Percentiles rank a stretch among this genome's conserved stretches.
Evolutionary conservation across 257 asterid species (phyloP).

Genomic region (Penstemon eatonii): DNA sequence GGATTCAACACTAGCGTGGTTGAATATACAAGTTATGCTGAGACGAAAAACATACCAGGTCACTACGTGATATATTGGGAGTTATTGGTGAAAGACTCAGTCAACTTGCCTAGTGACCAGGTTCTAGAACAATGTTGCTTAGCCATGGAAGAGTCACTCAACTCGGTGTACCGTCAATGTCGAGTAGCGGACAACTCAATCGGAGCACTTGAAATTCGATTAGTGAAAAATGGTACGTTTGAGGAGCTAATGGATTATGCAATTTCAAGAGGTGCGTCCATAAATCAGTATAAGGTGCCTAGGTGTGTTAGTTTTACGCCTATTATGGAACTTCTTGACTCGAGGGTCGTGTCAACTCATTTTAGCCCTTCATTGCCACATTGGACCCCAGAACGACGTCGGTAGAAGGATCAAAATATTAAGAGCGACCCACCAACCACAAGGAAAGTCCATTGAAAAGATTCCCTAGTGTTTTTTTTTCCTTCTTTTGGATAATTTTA

Average conservation of each 20-base stretch:
- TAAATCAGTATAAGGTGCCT: constrained; percentile 44
- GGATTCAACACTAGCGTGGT: constrained; percentile 23
- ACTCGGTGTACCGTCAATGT: constrained; percentile 23
- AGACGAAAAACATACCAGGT: constrained; percentile 33
- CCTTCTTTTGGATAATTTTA: background rate
- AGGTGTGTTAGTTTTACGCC: constrained; percentile 28
- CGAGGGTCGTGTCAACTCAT: constrained; percentile 31
- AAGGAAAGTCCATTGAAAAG: constrained; percentile 36
- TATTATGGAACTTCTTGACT: constrained; percentile 30
- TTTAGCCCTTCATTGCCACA: constrained; percentile 32
- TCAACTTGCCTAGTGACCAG: constrained; percentile 7
- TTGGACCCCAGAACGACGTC: constrained; percentile 37
- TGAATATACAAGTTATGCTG: constrained; percentile 44
- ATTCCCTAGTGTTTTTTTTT: constrained; percentile 29
- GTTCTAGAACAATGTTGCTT: constrained; percentile 37
- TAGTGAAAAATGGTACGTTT: constrained; percentile 40
- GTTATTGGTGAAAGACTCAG: constrained; percentile 13
- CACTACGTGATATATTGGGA: constrained; percentile 44
- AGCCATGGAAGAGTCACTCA: constrained; percentile 39
- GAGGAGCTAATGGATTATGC: constrained; percentile 41
- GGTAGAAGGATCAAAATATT: constrained; percentile 19
- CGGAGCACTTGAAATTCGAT: constrained; percentile 42
- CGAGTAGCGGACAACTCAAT: constrained; percentile 31
- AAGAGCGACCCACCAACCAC: constrained; percentile 20
- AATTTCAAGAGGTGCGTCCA: constrained; percentile 35